Evolutionary conservation across 345 rosid genomes (phyloP).

Genomic region (Ceriops decandra): DNA sequence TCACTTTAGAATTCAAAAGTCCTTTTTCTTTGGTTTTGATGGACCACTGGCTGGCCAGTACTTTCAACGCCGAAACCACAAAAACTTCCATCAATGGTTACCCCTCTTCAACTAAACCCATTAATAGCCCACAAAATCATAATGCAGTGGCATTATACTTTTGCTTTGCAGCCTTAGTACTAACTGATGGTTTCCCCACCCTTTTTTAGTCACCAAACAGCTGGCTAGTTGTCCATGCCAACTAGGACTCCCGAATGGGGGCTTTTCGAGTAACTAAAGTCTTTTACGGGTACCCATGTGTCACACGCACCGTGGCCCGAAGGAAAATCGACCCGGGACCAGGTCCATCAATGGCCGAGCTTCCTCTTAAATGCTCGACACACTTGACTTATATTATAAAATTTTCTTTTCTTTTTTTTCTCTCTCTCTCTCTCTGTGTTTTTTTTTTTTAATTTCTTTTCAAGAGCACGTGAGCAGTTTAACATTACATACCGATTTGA

Average conservation of each 20-base stretch:
- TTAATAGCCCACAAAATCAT: background rate
- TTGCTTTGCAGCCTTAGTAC: background rate
- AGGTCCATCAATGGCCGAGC: background rate
- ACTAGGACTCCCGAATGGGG: background rate
- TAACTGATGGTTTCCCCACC: background rate
- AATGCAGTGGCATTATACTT: background rate
- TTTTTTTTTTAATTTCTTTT: background rate
- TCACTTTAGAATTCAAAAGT: background rate
- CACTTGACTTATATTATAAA: no score
- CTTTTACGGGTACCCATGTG: background rate
- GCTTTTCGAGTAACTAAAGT: no score
- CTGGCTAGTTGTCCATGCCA: background rate
- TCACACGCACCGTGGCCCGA: background rate
- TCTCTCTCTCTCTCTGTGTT: background rate
- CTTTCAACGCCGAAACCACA: background rate
- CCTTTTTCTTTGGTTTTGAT: background rate
- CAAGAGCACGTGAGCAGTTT: background rate
- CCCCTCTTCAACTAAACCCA: background rate
- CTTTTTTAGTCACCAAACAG: background rate
- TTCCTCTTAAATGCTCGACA: background rate
- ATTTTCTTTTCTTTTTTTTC: background rate
- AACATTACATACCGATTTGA: background rate
- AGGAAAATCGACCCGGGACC: background rate
- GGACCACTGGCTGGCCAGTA: background rate
- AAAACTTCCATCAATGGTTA: background rate